phyloP scores from a whole-genome alignment of 2,329 filamentous ascomycete genomes.

The Leptographium lundbergii region DNA sequence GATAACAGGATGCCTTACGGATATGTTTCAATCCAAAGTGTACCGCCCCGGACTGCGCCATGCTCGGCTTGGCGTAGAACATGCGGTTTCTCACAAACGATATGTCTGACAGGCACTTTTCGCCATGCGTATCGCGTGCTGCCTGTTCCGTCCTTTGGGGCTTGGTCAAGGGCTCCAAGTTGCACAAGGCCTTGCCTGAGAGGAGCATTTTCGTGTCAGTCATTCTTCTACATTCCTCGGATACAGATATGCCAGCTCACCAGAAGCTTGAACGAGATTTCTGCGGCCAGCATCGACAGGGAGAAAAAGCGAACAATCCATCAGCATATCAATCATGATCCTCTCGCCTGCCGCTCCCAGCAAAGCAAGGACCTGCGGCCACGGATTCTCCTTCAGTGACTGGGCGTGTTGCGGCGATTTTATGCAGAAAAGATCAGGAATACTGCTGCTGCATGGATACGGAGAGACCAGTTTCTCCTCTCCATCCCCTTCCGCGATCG shows the following conservation, averaged over 20 bases:
- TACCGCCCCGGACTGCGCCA: constrained; percentile 55
- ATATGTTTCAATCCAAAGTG: constrained; percentile 68
- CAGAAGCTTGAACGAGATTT: constrained; percentile 70
- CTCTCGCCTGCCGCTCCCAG: constrained; percentile 63
- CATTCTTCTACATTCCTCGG: neutral
- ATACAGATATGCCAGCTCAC: constrained; percentile 27
- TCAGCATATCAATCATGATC: constrained; percentile 64
- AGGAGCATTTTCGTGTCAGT: neutral
- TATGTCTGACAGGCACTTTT: constrained; percentile 43
- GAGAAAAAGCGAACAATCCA: constrained; percentile 67
- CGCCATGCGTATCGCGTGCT: neutral
- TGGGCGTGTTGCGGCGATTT: constrained; percentile 60
- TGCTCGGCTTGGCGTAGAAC: constrained; percentile 65
- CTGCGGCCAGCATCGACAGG: constrained; percentile 44
- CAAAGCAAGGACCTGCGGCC: constrained; percentile 62
- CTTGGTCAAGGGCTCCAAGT: neutral
- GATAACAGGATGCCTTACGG: constrained; percentile 41
- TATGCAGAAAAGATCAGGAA: constrained; percentile 53
- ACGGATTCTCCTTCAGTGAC: constrained; percentile 55
- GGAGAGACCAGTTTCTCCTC: neutral
- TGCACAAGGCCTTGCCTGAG: constrained; percentile 6
- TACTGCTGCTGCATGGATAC: constrained; percentile 16
- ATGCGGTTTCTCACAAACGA: constrained; percentile 70
- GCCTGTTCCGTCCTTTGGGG: neutral
- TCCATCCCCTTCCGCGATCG: neutral